Base-by-base conservation (phyloP, 176 grass and related monocot species). In the Guadua angustifolia region DNA sequence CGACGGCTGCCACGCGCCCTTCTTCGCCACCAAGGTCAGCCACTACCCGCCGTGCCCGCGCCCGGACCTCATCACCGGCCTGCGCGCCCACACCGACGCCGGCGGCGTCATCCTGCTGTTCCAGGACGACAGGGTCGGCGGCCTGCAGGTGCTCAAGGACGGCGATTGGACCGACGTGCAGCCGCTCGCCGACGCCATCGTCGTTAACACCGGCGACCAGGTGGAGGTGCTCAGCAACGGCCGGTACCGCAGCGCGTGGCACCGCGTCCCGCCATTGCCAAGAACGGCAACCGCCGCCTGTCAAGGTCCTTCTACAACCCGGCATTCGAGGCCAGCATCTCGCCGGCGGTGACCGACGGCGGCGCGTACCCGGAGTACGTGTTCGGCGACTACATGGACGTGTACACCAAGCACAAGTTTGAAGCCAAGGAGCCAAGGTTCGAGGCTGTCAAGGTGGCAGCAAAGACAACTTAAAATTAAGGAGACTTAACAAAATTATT, bases 161-260 rank as follows among this genome's bases (percentile, higher is more conserved):
- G 95, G 73, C 69, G 13, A 12, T 12, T 98, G 95, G 95, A n/a
- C 82, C 78, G 87, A 98, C 75, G 95, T 93, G 25, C 95, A 95
- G 82, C 93, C 95, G 26, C 9, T 98, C 33, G 63, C 82, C 38
- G 82, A 98, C 74, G 87, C 95, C 86, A 93, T 98, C 82, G 95
- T 98, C 32, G 86, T 98, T 80, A 98, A 98, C 93, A 98, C 90
- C n/a, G 95, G 95, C 29, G 95, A 98, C 67, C 95, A 98, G 85
- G 90, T 98, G 43, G 95, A 98, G 91, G 92, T 94, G 35, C 16
- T 98, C 51, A 95, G 75, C 78, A 98, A 98, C 46, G 95, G 95
- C 6, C 85, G 86, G 47, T 98, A 93, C 19, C 93, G 92, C 89
- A 98, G 95, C 74, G 91, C 84, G 26, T 98, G 92, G 95, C 95